These are phyloP conservation scores for Floccularia luteovirens DNA, from an alignment of 768 basidiomycete species.

Conservation along the genomic window DNA sequence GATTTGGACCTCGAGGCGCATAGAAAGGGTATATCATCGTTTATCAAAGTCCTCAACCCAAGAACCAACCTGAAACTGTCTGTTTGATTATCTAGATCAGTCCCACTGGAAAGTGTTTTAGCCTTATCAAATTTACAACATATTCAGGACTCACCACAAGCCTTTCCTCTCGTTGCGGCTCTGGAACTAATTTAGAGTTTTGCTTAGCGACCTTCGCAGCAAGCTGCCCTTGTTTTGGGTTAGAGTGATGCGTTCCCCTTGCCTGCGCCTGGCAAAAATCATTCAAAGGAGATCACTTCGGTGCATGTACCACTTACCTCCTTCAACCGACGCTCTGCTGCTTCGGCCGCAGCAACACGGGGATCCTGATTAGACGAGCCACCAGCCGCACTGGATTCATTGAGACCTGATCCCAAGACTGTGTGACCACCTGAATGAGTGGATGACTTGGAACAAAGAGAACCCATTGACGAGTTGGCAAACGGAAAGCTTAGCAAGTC, in stretches of 20 bases:
- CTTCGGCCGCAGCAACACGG: constrained; percentile 52
- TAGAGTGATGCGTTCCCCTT: constrained; percentile 32
- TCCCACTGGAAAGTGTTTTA: constrained; percentile 24
- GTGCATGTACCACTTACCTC: constrained; percentile 30
- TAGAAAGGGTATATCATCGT: no score
- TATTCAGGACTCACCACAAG: constrained; percentile 29
- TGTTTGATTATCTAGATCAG: no score
- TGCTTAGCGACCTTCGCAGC: constrained; percentile 33
- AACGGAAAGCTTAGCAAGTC: background rate
- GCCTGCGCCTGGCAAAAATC: constrained; percentile 27
- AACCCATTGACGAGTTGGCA: constrained; percentile 35
- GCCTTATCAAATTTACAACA: constrained; percentile 5
- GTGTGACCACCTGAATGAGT: constrained; percentile 39
- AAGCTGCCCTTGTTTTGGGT: constrained; percentile 42
- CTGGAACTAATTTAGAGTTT: constrained; percentile 23
- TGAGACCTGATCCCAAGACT: constrained; percentile 32
- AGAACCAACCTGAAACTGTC: no score
- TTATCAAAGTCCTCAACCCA: no score
- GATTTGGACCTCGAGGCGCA: no score
- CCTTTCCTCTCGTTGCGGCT: constrained; percentile 25
- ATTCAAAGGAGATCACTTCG: constrained; percentile 7
- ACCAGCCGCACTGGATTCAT: constrained; percentile 18
- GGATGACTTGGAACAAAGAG: constrained; percentile 46
- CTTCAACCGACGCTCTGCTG: constrained; percentile 53
- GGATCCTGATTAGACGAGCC: constrained; percentile 26